Evolutionary conservation across 75 land plant genomes (phyloP).

Genomic region (Gnetum montanum): DNA sequence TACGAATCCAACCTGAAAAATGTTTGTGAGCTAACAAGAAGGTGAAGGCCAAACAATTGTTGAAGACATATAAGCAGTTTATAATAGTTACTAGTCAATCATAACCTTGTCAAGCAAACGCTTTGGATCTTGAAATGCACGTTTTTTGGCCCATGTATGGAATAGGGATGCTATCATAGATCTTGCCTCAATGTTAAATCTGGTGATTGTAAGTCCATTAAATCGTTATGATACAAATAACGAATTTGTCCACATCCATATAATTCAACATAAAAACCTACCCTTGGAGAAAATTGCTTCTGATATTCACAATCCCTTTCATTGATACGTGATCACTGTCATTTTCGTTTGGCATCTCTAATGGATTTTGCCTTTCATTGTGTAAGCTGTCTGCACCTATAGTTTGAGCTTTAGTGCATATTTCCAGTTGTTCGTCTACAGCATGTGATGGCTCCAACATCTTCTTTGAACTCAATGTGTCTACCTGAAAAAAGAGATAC

Average conservation of each 20-base stretch:
- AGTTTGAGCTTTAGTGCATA: too few species aligned
- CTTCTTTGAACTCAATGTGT: background rate
- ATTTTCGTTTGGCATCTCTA: background rate
- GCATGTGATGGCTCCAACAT: conserved; percentile 1
- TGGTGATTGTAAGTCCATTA: conserved; percentile 2
- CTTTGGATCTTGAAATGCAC: conserved; percentile 83
- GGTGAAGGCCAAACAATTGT: background rate
- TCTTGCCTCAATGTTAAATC: conserved; percentile 79
- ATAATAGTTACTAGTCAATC: background rate
- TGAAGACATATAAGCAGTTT: too few species aligned
- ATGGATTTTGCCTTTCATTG: background rate
- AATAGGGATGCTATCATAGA: conserved; percentile 70
- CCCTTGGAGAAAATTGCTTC: conserved; percentile 7
- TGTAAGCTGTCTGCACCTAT: too few species aligned
- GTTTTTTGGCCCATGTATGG: conserved; percentile 89
- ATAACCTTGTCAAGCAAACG: conserved; percentile 84
- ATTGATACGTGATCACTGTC: background rate
- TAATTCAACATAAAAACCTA: too few species aligned
- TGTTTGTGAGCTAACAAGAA: too few species aligned
- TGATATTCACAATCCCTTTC: background rate
- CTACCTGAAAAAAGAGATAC: conserved; percentile 2
- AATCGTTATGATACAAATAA: too few species aligned
- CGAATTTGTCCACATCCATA: background rate
- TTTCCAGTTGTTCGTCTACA: too few species aligned
- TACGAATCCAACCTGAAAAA: conserved; percentile 78